A percentile compares a stretch with the other conserved stretches of the same genome.
These are phyloP conservation scores for Botrytis pseudocinerea DNA, from an alignment of 2,329 filamentous ascomycete species.

Conservation along the genomic window DNA sequence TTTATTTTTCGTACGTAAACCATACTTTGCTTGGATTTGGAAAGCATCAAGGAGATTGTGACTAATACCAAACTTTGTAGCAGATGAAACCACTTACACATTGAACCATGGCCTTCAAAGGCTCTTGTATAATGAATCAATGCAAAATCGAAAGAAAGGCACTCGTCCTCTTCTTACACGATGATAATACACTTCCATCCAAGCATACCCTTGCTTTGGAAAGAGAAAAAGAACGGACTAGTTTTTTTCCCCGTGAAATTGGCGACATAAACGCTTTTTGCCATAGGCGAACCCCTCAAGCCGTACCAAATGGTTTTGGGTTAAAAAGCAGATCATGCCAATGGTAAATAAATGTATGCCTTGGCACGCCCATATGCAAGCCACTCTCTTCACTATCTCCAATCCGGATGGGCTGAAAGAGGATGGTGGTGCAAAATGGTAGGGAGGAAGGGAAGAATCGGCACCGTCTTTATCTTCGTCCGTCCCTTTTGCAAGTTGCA, in stretches of 20 bases:
- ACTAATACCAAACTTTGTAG: background rate
- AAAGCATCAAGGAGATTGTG: background rate
- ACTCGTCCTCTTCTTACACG: background rate
- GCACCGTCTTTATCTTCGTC: background rate
- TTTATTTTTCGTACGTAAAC: background rate
- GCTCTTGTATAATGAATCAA: background rate
- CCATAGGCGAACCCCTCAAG: background rate
- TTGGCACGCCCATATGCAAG: constrained; percentile 13
- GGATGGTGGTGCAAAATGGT: background rate
- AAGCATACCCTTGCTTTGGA: constrained; percentile 11
- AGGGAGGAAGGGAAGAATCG: constrained; percentile 15
- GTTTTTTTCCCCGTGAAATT: constrained; percentile 11
- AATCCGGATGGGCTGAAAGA: background rate
- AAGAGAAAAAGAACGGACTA: constrained; percentile 5
- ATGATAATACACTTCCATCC: background rate
- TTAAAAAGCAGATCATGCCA: constrained; percentile 7
- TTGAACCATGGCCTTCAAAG: background rate
- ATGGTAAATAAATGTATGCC: background rate
- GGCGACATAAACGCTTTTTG: constrained; percentile 9
- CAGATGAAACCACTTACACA: background rate
- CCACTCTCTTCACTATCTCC: constrained; percentile 8
- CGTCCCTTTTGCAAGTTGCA: background rate
- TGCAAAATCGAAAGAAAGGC: background rate
- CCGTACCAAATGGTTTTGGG: background rate
- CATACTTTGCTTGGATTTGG: background rate